Evolutionary conservation across 805 yeast genomes (phyloP).

Genomic region (Kluyveromyces aestuarii): DNA sequence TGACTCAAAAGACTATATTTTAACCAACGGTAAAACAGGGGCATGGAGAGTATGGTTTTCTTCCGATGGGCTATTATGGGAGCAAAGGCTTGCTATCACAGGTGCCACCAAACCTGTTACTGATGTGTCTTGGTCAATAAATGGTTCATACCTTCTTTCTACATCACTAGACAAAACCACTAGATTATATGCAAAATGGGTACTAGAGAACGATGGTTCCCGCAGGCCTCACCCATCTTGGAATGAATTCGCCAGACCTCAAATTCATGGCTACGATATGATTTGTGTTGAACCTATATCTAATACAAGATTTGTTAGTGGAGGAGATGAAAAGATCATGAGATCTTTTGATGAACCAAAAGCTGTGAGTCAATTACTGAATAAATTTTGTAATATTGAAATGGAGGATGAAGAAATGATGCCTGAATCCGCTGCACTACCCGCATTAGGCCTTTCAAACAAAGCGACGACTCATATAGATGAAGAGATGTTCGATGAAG

Average conservation of each 20-base stretch:
- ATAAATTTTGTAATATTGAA: constrained; percentile 41
- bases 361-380: constrained; percentile 57
- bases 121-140: constrained; percentile 65
- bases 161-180: constrained; percentile 94
- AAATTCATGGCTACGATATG: constrained; percentile 98
- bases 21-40: constrained; percentile 88
- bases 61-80: constrained; percentile 31
- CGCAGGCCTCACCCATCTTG: constrained; percentile 37
- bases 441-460: constrained; percentile 88
- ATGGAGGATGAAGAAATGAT: constrained; percentile 29
- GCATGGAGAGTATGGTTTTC: constrained; percentile 73
- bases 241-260: constrained; percentile 95
- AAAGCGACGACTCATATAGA: constrained; percentile 61
- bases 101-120: constrained; percentile 73
- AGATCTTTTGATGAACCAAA: constrained; percentile 85
- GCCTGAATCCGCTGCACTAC: constrained; percentile 83
- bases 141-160: constrained; percentile 57
- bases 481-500: constrained; percentile 32
- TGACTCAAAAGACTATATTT: constrained; percentile 37
- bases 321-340: constrained; percentile 90
- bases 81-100: constrained; percentile 48
- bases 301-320: constrained; percentile 67
- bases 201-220: constrained; percentile 23
- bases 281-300: constrained; percentile 58
- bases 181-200: constrained; percentile 66